Evolutionary conservation across 2,329 filamentous ascomycete species (phyloP).

Genomic region (Ceratocystis alfenasii): DNA sequence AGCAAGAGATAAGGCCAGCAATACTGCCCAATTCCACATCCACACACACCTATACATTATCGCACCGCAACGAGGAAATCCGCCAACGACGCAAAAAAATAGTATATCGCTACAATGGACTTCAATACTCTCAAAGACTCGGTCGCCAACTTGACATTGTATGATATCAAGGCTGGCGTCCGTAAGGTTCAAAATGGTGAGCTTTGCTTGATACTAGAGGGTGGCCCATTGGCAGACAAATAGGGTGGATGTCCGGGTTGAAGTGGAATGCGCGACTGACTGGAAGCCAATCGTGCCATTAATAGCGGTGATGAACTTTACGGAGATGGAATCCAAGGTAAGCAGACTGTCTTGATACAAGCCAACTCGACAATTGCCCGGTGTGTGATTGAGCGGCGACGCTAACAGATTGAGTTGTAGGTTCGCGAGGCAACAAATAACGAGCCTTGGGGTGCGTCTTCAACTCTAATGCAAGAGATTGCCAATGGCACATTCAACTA

Average conservation of each 20-base stretch:
- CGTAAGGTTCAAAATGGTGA: constrained; percentile 94
- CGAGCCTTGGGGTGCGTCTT: constrained; percentile 86
- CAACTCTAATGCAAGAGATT: constrained; percentile 90
- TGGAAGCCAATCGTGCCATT: constrained; percentile 11
- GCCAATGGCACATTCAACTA: constrained; percentile 97
- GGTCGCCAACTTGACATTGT: constrained; percentile 83
- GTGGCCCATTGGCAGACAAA: background rate
- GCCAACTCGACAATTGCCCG: background rate
- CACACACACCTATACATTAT: background rate
- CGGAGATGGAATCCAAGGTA: constrained; percentile 73
- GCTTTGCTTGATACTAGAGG: constrained; percentile 24
- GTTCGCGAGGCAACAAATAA: constrained; percentile 98
- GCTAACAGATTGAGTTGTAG: constrained; percentile 33
- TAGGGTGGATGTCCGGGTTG: too few species aligned
- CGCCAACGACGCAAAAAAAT: background rate
- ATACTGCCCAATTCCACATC: background rate
- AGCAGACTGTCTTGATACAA: constrained; percentile 20
- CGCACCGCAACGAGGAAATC: background rate
- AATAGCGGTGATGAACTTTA: constrained; percentile 92
- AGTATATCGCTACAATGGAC: constrained; percentile 53
- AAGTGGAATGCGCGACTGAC: constrained; percentile 26
- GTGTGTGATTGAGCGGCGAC: background rate
- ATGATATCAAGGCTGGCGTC: constrained; percentile 89
- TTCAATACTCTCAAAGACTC: constrained; percentile 72
- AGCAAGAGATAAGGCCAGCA: constrained; percentile 2